Percentiles rank a stretch among this genome's conserved stretches.
Conservation (phyloP, 2,329 filamentous ascomycete genomes). For the Colletotrichum cordylinicola region DNA sequence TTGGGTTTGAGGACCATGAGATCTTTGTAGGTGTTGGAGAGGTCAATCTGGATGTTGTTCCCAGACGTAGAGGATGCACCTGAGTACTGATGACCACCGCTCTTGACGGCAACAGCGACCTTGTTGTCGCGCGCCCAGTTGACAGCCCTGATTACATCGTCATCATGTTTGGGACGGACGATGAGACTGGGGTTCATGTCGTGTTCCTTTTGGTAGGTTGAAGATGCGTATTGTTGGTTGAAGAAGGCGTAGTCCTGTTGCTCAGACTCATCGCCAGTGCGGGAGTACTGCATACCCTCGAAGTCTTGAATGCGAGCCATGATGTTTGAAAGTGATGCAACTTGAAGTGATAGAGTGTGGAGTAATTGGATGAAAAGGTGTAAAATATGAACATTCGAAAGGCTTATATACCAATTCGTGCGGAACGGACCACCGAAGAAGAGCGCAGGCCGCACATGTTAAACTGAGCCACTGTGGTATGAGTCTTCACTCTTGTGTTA, state of each 20-base stretch:
- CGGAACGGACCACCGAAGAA: not conserved
- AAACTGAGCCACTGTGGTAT: not conserved
- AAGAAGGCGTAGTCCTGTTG: slow-evolving; percentile 6
- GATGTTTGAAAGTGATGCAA: not conserved
- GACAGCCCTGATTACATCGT: slow-evolving; percentile 46
- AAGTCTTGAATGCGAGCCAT: slow-evolving; percentile 11
- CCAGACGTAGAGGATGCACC: slow-evolving; percentile 51
- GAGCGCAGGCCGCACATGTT: not conserved
- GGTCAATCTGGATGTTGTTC: slow-evolving; percentile 51
- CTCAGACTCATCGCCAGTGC: not conserved
- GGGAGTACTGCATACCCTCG: slow-evolving; percentile 12
- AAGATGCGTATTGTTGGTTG: slow-evolving; percentile 48
- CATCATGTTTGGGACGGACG: slow-evolving; percentile 44
- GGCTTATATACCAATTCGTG: not conserved
- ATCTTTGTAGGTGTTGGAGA: slow-evolving; percentile 43
- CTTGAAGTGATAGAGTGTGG: fast-evolving
- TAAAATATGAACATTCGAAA: not conserved
- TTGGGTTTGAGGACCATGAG: slow-evolving; percentile 31
- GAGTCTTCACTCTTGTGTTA: not conserved
- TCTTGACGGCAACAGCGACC: slow-evolving; percentile 49
- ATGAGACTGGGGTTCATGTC: slow-evolving; percentile 50
- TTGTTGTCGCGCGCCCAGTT: slow-evolving; percentile 45
- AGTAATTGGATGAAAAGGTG: not conserved
- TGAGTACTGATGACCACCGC: slow-evolving; percentile 55
- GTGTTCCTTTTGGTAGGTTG: slow-evolving; percentile 44